phyloP scores from a whole-genome alignment of 805 yeast genomes.

The Saccharomycopsis fibuligera region DNA sequence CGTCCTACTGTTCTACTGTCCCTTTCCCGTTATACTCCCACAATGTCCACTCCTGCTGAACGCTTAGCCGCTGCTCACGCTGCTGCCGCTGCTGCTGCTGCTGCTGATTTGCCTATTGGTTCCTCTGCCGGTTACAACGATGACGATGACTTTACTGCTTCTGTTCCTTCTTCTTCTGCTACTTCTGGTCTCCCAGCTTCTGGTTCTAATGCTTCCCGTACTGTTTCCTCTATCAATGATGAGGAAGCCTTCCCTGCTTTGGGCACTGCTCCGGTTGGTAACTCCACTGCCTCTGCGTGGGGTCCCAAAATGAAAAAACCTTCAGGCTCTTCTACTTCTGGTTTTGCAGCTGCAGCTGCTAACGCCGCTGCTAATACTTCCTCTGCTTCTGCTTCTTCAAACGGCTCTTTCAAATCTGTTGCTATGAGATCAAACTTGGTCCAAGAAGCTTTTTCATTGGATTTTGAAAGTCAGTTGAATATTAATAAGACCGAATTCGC shows the following conservation, averaged over 20 bases:
- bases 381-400: conserved; percentile 17
- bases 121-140: conserved; percentile 28
- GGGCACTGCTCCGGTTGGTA: conserved; percentile 33
- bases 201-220: not conserved
- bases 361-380: conserved; percentile 22
- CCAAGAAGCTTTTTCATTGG: conserved; percentile 76
- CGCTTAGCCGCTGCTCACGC: conserved; percentile 33
- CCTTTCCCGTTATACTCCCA: not conserved
- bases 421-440: conserved; percentile 52
- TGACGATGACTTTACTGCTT: conserved; percentile 25
- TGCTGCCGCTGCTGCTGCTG: conserved; percentile 19
- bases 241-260: conserved; percentile 50
- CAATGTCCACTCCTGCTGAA: conserved; percentile 32
- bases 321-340: conserved; percentile 34
- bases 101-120: conserved; percentile 6
- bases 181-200: conserved; percentile 28
- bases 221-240: conserved; percentile 34
- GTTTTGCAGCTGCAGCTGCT: conserved; percentile 22
- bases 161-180: not conserved
- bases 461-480: conserved; percentile 59
- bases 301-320: conserved; percentile 24
- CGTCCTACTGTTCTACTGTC: too few species aligned
- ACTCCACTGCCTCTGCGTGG: conserved; percentile 29
- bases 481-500: conserved; percentile 60
- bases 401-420: conserved; percentile 31